phyloP scores from a whole-genome alignment of 148 eudicot species.

The Simmondsia chinensis region DNA sequence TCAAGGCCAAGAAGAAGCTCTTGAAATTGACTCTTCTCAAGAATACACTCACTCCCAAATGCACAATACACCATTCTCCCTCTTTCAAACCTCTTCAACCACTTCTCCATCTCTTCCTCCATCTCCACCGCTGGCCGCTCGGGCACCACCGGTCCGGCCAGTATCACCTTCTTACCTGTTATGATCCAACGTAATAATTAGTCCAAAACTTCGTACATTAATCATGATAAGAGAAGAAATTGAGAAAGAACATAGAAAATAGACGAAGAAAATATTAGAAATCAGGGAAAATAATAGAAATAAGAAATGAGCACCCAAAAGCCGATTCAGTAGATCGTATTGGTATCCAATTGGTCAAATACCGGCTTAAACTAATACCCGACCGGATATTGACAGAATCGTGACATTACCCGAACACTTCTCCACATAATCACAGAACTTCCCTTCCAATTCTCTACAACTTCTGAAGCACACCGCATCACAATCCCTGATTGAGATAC shows the following conservation, averaged over 20 bases:
- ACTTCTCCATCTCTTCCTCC: conserved; percentile 23
- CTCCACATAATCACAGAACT: background rate
- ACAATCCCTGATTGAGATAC: background rate
- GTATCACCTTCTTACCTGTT: conserved; percentile 1
- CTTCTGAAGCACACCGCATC: conserved; percentile 5
- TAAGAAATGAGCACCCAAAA: too few relatives aligned
- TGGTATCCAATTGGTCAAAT: too few relatives aligned
- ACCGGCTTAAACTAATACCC: too few relatives aligned
- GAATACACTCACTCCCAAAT: conserved; percentile 38
- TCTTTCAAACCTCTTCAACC: conserved; percentile 22
- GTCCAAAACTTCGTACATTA: too few relatives aligned
- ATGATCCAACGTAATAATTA: too few relatives aligned
- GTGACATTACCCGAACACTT: background rate
- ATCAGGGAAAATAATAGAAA: too few relatives aligned
- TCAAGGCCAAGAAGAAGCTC: conserved; percentile 41
- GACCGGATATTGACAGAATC: too few relatives aligned
- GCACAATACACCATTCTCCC: conserved; percentile 34
- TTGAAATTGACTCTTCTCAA: conserved; percentile 21
- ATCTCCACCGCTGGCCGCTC: conserved; percentile 12
- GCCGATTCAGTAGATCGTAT: too few relatives aligned
- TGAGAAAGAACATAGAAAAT: too few relatives aligned
- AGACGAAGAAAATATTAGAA: too few relatives aligned
- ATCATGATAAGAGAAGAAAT: too few relatives aligned
- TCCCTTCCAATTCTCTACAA: conserved; percentile 12
- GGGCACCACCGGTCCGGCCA: conserved; percentile 32